Evolutionary conservation across 805 yeast genomes (phyloP).

Genomic region (Kazachstania psychrophila): DNA sequence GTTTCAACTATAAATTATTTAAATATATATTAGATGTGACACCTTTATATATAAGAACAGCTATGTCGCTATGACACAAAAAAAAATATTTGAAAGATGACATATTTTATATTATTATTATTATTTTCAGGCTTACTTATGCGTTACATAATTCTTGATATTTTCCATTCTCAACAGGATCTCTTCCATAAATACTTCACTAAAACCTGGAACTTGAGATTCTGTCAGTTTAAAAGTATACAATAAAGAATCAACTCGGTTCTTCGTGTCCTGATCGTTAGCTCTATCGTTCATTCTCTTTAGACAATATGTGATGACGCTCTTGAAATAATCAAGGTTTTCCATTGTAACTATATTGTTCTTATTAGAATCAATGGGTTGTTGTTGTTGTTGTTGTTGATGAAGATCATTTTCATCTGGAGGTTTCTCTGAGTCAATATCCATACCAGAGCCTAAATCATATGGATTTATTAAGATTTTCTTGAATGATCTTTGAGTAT

Average conservation of each 20-base stretch:
- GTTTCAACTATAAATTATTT: too few relatives aligned
- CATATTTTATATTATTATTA: too few relatives aligned
- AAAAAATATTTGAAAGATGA: too few relatives aligned
- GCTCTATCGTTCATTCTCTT: constrained; percentile 45
- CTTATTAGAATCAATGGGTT: too few relatives aligned
- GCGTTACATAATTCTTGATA: constrained; percentile 16
- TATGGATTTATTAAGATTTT: constrained; percentile 1
- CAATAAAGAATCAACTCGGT: constrained; percentile 37
- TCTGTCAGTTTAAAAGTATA: constrained; percentile 39
- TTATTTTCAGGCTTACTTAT: too few relatives aligned
- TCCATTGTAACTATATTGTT: too few relatives aligned
- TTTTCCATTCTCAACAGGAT: constrained; percentile 34
- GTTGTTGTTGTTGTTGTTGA: too few relatives aligned
- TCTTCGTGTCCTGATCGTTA: constrained; percentile 38
- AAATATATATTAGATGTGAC: too few relatives aligned
- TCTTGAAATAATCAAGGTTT: constrained; percentile 32
- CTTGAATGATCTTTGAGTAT: constrained; percentile 16
- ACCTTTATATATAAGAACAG: too few relatives aligned
- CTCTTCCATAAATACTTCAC: constrained; percentile 61
- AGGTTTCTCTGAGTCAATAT: constrained; percentile 7
- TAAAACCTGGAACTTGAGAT: constrained; percentile 48
- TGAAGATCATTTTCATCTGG: too few relatives aligned
- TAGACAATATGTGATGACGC: constrained; percentile 38
- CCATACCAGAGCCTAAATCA: constrained; percentile 17
- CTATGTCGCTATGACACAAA: too few relatives aligned